phyloP scores from a whole-genome alignment of 164 flowering plant species.

The Nelumbo lutea region DNA sequence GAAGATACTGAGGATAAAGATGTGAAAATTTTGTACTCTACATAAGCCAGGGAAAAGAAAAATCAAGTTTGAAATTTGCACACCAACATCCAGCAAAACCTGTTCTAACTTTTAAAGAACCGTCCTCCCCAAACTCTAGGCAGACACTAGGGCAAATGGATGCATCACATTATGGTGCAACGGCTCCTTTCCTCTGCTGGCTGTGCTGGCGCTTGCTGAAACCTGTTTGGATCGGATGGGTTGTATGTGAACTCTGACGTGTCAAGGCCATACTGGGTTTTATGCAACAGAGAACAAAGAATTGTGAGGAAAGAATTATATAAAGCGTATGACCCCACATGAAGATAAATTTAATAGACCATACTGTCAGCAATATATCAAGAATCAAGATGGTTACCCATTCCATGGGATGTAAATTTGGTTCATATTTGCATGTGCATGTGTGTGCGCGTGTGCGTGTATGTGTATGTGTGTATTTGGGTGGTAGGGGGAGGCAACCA shows the following conservation, averaged over 20 bases:
- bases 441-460: too few species aligned
- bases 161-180: slow-evolving; percentile 63
- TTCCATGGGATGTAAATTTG: too few species aligned
- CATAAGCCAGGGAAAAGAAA: too few species aligned
- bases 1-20: too few species aligned
- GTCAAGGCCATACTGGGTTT: slow-evolving; percentile 72
- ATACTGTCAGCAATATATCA: background rate
- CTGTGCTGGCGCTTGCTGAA: slow-evolving; percentile 48
- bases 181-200: slow-evolving; percentile 58
- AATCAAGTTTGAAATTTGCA: background rate
- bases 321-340: background rate
- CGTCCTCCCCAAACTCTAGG: background rate
- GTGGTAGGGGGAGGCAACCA: too few species aligned
- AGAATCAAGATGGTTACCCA: background rate
- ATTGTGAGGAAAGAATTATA: background rate
- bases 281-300: background rate
- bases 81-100: slow-evolving; percentile 1
- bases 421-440: too few species aligned
- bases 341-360: background rate
- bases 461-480: too few species aligned
- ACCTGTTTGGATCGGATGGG: slow-evolving; percentile 58
- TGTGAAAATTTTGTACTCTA: too few species aligned
- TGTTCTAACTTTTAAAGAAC: background rate
- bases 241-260: slow-evolving; percentile 84
- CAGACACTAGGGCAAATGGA: background rate